phyloP scores from a whole-genome alignment of 2,329 filamentous ascomycete genomes.

The Neocatenulostroma microsporum region DNA sequence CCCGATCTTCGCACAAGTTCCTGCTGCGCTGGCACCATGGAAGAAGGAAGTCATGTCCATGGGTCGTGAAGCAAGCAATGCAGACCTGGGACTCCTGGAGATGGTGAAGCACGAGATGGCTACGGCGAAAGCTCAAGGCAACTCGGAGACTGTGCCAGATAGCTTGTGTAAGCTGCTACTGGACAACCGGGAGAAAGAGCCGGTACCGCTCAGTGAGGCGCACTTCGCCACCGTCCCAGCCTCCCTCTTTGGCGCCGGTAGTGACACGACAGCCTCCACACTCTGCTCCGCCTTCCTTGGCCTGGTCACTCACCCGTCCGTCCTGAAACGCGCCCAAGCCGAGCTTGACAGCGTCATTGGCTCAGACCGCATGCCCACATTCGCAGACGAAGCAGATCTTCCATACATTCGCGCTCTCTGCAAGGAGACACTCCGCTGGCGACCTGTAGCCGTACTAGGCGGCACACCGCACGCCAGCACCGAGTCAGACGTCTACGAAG shows the following conservation, averaged over 20 bases:
- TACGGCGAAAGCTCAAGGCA: slow-evolving; percentile 26
- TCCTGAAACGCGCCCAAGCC: slow-evolving; percentile 34
- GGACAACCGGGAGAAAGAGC: slow-evolving; percentile 34
- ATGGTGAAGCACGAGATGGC: slow-evolving; percentile 36
- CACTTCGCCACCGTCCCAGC: slow-evolving; percentile 40
- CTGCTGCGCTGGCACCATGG: slow-evolving; percentile 41
- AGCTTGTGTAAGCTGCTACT: slow-evolving; percentile 40
- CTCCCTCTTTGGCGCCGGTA: slow-evolving; percentile 43
- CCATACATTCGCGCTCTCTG: slow-evolving; percentile 29
- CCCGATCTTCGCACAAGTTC: slow-evolving; percentile 38
- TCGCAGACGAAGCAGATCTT: slow-evolving; percentile 23
- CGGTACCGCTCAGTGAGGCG: slow-evolving; percentile 33
- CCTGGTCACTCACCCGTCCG: slow-evolving; percentile 39
- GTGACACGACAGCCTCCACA: slow-evolving; percentile 44
- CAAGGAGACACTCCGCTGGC: slow-evolving; percentile 31
- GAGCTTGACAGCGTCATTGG: slow-evolving; percentile 33
- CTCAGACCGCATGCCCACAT: slow-evolving; percentile 32
- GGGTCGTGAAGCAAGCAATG: slow-evolving; percentile 32
- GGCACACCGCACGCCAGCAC: slow-evolving; percentile 27
- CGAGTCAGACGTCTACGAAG: slow-evolving; percentile 31
- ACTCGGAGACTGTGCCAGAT: slow-evolving; percentile 31
- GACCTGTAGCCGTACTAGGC: slow-evolving; percentile 26
- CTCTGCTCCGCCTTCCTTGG: slow-evolving; percentile 44
- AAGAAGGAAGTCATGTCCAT: slow-evolving; percentile 37
- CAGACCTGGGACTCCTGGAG: slow-evolving; percentile 37